A percentile compares a stretch with the other conserved stretches of the same genome.
Conservation (phyloP, 1,139 yeast species). For the Taphrina deformans region DNA sequence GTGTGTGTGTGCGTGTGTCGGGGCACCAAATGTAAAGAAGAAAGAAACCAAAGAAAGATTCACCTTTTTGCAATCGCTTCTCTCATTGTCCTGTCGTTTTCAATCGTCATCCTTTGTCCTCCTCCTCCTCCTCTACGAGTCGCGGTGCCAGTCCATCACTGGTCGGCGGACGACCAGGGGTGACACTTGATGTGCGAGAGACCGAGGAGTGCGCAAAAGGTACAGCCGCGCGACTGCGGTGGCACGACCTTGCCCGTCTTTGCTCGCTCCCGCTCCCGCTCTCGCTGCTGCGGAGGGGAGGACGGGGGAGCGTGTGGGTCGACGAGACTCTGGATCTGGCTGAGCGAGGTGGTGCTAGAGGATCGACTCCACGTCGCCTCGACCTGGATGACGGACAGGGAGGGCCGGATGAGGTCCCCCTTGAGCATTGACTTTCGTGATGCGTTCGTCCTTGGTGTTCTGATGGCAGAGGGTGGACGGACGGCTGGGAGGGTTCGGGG, state of each 20-base stretch:
- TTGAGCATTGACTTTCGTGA: neutral
- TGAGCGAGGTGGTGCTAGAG: neutral
- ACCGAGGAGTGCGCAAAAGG: neutral
- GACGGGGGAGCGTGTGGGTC: neutral
- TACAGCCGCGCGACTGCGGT: neutral
- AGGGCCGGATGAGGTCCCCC: neutral
- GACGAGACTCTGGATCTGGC: neutral
- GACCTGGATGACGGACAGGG: conserved; percentile 2
- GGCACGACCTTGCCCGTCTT: neutral
- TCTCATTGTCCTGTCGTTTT: neutral
- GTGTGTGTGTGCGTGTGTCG: too few relatives aligned
- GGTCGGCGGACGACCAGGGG: neutral
- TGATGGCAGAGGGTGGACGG: too few relatives aligned
- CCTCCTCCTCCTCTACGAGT: too few relatives aligned
- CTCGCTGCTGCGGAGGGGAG: neutral
- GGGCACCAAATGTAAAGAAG: too few relatives aligned
- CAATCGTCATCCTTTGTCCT: too few relatives aligned
- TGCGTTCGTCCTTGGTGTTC: too few relatives aligned
- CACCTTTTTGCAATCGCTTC: neutral
- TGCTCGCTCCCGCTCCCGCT: neutral
- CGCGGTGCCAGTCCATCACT: too few relatives aligned
- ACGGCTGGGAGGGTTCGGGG: too few relatives aligned
- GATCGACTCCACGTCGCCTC: conserved; percentile 1
- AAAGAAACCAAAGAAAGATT: too few relatives aligned
- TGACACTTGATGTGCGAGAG: neutral